Percentiles rank a stretch among this genome's conserved stretches.
Evolutionary conservation across 2,329 filamentous ascomycete species (phyloP).

Genomic region (Beauveria sp.): DNA sequence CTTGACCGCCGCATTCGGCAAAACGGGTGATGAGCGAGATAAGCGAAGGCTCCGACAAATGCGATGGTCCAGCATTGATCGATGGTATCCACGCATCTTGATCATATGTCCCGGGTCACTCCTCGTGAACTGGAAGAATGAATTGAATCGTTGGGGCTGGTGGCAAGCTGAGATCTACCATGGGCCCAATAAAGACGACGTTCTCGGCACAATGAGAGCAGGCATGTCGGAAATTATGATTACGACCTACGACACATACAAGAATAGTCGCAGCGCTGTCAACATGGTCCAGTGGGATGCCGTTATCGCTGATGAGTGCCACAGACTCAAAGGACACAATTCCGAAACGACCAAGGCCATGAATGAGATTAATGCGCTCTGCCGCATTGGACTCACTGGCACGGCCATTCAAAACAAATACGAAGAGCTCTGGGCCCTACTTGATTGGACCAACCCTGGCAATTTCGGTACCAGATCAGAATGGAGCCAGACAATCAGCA

Average conservation of each 20-base stretch:
- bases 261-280: conserved; percentile 62
- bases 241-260: conserved; percentile 89
- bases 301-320: conserved; percentile 90
- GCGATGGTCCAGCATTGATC: conserved; percentile 45
- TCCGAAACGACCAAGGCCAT: conserved; percentile 79
- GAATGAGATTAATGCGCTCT: conserved; percentile 84
- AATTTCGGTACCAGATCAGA: conserved; percentile 54
- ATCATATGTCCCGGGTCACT: conserved; percentile 85
- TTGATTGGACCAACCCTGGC: conserved; percentile 95
- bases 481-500: conserved; percentile 72
- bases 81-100: conserved; percentile 71
- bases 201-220: conserved; percentile 62
- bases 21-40: conserved; percentile 84
- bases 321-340: conserved; percentile 72
- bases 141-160: conserved; percentile 88
- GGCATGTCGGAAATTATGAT: conserved; percentile 86
- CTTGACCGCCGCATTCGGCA: conserved; percentile 84
- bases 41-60: conserved; percentile 82
- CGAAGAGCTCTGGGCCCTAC: conserved; percentile 88
- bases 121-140: conserved; percentile 85
- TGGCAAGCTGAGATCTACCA: conserved; percentile 85
- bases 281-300: conserved; percentile 91
- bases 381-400: conserved; percentile 85
- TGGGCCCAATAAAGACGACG: conserved; percentile 58
- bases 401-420: conserved; percentile 98